Percentiles rank a stretch among this genome's conserved stretches.
phyloP scores from a whole-genome alignment of 495 filamentous ascomycete genomes.

The Hapsidospora chrysogenum region DNA sequence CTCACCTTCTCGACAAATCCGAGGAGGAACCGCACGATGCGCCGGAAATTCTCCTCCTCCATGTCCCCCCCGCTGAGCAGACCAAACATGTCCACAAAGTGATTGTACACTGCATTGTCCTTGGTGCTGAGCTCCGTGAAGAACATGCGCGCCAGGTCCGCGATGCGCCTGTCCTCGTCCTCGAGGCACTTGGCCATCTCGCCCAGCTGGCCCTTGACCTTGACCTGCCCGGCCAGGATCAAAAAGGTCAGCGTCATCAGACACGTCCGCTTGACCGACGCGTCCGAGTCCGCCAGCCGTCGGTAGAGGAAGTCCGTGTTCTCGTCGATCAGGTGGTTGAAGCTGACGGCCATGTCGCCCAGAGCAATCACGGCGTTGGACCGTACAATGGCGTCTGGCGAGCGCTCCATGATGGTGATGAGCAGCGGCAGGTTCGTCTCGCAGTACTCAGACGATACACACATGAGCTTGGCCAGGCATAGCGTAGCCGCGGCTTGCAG shows the following conservation, averaged over 20 bases:
- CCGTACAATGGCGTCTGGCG: conserved; percentile 71
- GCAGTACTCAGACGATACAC: conserved; percentile 86
- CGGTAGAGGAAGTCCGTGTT: conserved; percentile 97
- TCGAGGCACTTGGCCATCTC: conserved; percentile 99
- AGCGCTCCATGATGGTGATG: conserved; percentile 94
- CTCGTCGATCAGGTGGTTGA: conserved; percentile 98
- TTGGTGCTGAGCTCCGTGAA: conserved; percentile 94
- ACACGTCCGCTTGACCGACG: conserved; percentile 88
- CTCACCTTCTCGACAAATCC: conserved; percentile 94
- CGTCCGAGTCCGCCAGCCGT: conserved; percentile 72
- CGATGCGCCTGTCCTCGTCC: conserved; percentile 82
- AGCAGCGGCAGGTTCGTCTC: conserved; percentile 84
- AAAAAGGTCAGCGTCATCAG: conserved; percentile 98
- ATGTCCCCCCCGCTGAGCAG: conserved; percentile 71
- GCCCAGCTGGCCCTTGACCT: conserved; percentile 98
- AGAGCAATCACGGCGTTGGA: conserved; percentile 94
- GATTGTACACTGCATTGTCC: conserved; percentile 98
- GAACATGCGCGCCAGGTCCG: conserved; percentile 93
- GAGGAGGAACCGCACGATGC: conserved; percentile 82
- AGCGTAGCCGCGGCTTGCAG: conserved; percentile 86
- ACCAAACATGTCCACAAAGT: conserved; percentile 99
- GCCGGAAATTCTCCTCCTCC: conserved; percentile 65
- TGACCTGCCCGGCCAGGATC: conserved; percentile 94
- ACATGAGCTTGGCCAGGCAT: conserved; percentile 98
- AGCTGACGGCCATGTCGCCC: conserved; percentile 98